These are phyloP conservation scores for Dendrostoma leiphaemia DNA, from an alignment of 2,329 filamentous ascomycete species.

Conservation along the genomic window DNA sequence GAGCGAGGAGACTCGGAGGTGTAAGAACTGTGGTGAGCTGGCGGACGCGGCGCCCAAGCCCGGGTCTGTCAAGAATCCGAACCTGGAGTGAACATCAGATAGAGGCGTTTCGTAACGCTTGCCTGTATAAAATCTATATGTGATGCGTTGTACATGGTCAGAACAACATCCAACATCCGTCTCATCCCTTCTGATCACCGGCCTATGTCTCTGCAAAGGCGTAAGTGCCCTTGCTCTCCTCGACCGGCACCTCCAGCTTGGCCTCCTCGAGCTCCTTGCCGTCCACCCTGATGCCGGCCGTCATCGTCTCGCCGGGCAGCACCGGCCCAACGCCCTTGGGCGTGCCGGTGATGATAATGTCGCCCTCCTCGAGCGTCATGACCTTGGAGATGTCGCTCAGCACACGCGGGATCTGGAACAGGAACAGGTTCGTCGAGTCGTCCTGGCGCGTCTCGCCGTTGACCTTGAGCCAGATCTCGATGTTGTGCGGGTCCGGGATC, in stretches of 20 bases:
- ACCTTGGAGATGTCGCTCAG: constrained; percentile 90
- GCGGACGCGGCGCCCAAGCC: constrained; percentile 68
- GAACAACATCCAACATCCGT: neutral
- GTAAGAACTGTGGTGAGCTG: constrained; percentile 71
- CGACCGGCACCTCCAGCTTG: constrained; percentile 77
- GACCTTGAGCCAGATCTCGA: constrained; percentile 81
- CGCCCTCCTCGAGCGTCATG: constrained; percentile 89
- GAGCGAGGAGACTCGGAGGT: constrained; percentile 67
- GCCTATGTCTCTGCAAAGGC: constrained; percentile 70
- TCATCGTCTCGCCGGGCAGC: constrained; percentile 82
- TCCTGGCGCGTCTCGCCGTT: constrained; percentile 76
- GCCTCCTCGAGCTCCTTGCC: constrained; percentile 85
- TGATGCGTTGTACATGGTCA: neutral
- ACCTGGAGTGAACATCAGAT: constrained; percentile 45
- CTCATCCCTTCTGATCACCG: neutral
- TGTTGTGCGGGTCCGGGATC: constrained; percentile 84
- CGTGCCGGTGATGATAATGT: constrained; percentile 94
- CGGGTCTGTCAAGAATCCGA: constrained; percentile 59
- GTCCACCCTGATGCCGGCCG: constrained; percentile 73
- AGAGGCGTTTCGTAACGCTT: too few species aligned
- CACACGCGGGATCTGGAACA: constrained; percentile 85
- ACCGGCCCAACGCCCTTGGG: constrained; percentile 93
- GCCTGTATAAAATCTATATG: constrained; percentile 9
- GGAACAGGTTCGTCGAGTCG: constrained; percentile 90
- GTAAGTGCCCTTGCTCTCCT: constrained; percentile 76